A percentile compares a stretch with the other conserved stretches of the same genome.
These are phyloP conservation scores for Paramecium biaurelia DNA, from an alignment of 73 alveolate genomes.

Conservation along the genomic window DNA sequence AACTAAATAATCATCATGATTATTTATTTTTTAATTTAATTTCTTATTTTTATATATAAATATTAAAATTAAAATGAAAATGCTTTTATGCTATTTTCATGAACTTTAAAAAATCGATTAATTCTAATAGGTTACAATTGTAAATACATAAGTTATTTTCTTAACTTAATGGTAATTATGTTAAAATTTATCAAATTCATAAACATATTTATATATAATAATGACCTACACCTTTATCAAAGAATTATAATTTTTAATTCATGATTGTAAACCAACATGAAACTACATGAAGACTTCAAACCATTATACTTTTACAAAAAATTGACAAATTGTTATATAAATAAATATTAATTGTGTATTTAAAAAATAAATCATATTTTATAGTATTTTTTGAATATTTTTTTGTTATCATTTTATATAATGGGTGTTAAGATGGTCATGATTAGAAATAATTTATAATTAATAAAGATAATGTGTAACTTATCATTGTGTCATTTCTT, in stretches of 20 bases:
- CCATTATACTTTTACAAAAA: background rate
- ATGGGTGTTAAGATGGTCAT: background rate
- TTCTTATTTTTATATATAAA: background rate
- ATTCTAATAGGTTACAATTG: background rate
- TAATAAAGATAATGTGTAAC: background rate
- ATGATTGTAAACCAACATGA: background rate
- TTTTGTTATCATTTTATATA: background rate
- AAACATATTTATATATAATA: no score
- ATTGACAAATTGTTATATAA: background rate
- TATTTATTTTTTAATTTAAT: background rate
- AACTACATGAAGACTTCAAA: background rate
- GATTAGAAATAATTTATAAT: background rate
- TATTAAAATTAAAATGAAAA: background rate
- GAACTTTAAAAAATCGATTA: background rate
- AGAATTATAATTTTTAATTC: background rate
- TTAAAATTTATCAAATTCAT: background rate
- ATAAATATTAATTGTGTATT: background rate
- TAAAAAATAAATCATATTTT: background rate
- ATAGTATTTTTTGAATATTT: background rate
- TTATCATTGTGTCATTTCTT: background rate
- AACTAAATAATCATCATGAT: background rate
- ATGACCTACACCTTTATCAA: background rate
- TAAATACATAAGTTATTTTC: background rate
- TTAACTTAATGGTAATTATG: background rate
- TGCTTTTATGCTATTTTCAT: background rate